Conservation (phyloP, 352 stramenopile genomes). For the Aphanomyces cochlioides region DNA sequence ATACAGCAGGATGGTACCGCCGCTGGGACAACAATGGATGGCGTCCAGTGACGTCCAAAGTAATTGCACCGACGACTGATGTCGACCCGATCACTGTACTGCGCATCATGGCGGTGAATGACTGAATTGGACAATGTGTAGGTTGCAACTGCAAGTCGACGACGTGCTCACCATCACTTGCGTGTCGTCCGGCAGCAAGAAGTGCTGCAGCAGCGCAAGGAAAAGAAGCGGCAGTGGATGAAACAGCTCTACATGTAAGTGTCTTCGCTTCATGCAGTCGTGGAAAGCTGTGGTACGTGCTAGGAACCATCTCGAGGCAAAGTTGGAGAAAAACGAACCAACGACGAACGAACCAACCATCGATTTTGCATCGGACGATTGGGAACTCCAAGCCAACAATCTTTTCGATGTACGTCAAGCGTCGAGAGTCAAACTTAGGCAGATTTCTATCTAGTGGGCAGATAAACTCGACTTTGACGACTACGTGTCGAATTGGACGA, state of each 20-base stretch:
- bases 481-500: conserved; percentile 64
- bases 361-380: conserved; percentile 67
- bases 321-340: conserved; percentile 23
- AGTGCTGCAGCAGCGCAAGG: conserved; percentile 44
- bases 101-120: not conserved
- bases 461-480: conserved; percentile 63
- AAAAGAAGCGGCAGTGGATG: conserved; percentile 79
- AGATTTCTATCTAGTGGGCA: conserved; percentile 42
- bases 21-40: conserved; percentile 89
- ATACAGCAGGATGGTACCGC: conserved; percentile 77
- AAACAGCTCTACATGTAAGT: conserved; percentile 69
- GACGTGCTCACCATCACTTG: conserved; percentile 43
- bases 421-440: no score
- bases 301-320: conserved; percentile 29
- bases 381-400: conserved; percentile 59
- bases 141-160: conserved; percentile 42
- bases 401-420: conserved; percentile 43
- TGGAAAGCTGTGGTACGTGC: conserved; percentile 23
- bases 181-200: conserved; percentile 56
- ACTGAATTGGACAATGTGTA: not conserved
- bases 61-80: conserved; percentile 53
- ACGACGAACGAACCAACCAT: conserved; percentile 35
- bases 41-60: conserved; percentile 83
- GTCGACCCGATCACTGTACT: conserved; percentile 46
- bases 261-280: conserved; percentile 33